A percentile compares a stretch with the other conserved stretches of the same genome.
phyloP scores from a whole-genome alignment of 2,329 filamentous ascomycete species.

The Pseudogymnoascus sp. region DNA sequence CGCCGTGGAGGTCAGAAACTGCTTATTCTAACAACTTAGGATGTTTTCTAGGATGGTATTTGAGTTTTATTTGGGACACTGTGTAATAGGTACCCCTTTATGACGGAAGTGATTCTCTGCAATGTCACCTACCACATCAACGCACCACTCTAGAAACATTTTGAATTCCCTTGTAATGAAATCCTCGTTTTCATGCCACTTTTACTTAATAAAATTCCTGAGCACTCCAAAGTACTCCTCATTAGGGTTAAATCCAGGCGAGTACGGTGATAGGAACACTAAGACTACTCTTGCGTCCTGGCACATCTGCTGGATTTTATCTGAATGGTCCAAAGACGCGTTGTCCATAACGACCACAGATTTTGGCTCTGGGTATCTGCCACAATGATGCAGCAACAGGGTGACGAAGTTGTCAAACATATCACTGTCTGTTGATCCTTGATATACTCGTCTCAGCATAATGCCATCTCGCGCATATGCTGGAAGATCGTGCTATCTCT shows the following conservation, averaged over 20 bases:
- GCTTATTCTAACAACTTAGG: too few species aligned
- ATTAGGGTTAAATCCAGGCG: constrained; percentile 30
- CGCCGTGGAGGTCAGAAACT: too few species aligned
- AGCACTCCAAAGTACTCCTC: constrained; percentile 27
- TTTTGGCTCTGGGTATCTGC: too few species aligned
- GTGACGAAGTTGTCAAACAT: constrained; percentile 30
- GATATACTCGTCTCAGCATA: constrained; percentile 25
- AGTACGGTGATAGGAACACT: constrained; percentile 29
- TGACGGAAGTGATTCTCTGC: too few species aligned
- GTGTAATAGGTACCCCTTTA: too few species aligned
- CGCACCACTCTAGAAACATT: constrained; percentile 21
- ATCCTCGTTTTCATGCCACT: constrained; percentile 22
- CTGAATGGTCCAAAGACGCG: constrained; percentile 26
- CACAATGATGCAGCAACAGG: too few species aligned
- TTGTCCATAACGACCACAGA: too few species aligned
- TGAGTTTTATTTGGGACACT: too few species aligned
- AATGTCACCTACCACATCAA: too few species aligned
- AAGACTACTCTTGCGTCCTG: constrained; percentile 28
- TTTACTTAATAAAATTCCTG: constrained; percentile 29
- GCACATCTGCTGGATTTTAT: constrained; percentile 28
- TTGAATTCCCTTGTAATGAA: constrained; percentile 21
- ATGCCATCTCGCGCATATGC: constrained; percentile 29
- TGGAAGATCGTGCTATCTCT: constrained; percentile 20
- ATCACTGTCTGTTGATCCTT: constrained; percentile 26
- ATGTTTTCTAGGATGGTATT: too few species aligned